These are phyloP conservation scores for Mercurialis annua DNA, from an alignment of 345 rosid genomes.

Conservation along the genomic window DNA sequence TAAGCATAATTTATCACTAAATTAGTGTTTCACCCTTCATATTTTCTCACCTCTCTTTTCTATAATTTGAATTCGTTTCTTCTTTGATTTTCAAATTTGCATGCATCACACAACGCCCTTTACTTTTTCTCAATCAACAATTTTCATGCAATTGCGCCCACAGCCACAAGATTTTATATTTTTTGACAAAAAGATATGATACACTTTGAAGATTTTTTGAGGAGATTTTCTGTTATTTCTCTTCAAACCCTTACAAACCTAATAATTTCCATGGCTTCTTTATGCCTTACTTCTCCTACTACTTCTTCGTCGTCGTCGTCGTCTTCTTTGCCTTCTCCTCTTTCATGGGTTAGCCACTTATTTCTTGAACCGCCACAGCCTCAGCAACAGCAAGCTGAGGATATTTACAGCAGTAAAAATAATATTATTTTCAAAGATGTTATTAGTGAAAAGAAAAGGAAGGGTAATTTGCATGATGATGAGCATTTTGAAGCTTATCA, in stretches of 20 bases:
- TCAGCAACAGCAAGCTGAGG: background rate
- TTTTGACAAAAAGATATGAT: slow-evolving; percentile 9
- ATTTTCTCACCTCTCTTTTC: background rate
- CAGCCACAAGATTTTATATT: background rate
- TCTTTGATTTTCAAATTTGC: background rate
- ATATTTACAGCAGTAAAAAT: no score
- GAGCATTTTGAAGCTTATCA: slow-evolving; percentile 3
- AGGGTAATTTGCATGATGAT: slow-evolving; percentile 9
- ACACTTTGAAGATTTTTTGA: slow-evolving; percentile 28
- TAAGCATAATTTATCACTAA: background rate
- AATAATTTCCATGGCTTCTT: slow-evolving; percentile 18
- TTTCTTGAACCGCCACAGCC: background rate
- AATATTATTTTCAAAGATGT: background rate
- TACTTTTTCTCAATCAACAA: background rate
- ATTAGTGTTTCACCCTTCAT: background rate
- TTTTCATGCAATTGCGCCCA: background rate
- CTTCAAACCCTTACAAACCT: slow-evolving; percentile 16
- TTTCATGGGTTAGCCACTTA: slow-evolving; percentile 14
- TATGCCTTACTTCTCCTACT: slow-evolving; percentile 11
- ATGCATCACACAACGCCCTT: background rate
- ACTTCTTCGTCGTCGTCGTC: slow-evolving; percentile 14
- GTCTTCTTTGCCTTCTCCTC: background rate
- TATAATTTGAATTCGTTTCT: background rate
- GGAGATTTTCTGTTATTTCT: slow-evolving; percentile 33
- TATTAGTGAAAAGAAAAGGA: background rate